These are phyloP conservation scores for Pestalotiopsis fici DNA, from an alignment of 2,329 filamentous ascomycete species.

Conservation along the genomic window DNA sequence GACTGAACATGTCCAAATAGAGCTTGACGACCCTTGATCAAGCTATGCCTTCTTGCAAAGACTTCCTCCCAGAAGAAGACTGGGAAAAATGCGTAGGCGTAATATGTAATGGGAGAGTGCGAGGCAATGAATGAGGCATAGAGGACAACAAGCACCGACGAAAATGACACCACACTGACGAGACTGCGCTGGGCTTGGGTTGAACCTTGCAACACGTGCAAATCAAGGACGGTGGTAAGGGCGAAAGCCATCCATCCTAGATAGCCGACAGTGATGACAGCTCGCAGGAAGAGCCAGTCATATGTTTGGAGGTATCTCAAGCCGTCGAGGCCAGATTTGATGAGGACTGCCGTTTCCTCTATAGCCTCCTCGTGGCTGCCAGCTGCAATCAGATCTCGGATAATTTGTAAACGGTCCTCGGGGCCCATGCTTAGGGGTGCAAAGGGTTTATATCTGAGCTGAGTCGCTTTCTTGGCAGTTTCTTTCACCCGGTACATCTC, in stretches of 20 bases:
- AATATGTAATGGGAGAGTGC: conserved; percentile 80
- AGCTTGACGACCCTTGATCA: conserved; percentile 65
- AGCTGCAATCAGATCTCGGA: conserved; percentile 66
- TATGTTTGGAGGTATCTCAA: conserved; percentile 96
- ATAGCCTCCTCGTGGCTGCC: conserved; percentile 77
- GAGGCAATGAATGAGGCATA: conserved; percentile 82
- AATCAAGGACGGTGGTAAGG: conserved; percentile 82
- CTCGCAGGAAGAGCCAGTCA: conserved; percentile 93
- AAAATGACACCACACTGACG: conserved; percentile 66
- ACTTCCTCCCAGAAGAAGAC: conserved; percentile 97
- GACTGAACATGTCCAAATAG: conserved; percentile 72
- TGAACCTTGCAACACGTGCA: conserved; percentile 78
- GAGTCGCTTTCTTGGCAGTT: conserved; percentile 72
- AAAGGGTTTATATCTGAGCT: conserved; percentile 79
- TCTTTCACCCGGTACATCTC: conserved; percentile 98
- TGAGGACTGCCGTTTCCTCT: conserved; percentile 72
- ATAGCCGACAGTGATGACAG: conserved; percentile 87
- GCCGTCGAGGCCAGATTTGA: conserved; percentile 76
- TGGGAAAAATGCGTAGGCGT: conserved; percentile 89
- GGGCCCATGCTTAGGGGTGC: conserved; percentile 64
- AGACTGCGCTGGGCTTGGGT: conserved; percentile 64
- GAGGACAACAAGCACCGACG: conserved; percentile 71
- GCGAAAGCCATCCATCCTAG: conserved; percentile 95
- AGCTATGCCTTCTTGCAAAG: conserved; percentile 71
- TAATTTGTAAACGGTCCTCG: conserved; percentile 66